These are phyloP conservation scores for Diplodia intermedia DNA, from an alignment of 2,329 filamentous ascomycete genomes.

Conservation along the genomic window DNA sequence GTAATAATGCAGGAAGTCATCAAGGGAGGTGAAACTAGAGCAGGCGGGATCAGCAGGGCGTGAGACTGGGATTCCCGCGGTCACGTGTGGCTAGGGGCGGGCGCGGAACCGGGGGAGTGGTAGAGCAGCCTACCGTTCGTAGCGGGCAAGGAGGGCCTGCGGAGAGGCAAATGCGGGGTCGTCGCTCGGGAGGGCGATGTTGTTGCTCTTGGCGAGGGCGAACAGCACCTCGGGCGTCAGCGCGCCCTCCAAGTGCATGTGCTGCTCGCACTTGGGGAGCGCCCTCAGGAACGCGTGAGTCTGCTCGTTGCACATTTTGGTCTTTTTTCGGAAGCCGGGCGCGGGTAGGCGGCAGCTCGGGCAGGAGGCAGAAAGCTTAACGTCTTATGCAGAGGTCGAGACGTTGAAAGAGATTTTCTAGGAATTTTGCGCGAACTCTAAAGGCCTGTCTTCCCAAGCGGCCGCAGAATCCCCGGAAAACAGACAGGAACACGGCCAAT, in stretches of 20 bases:
- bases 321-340: not conserved
- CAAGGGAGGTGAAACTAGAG: slow-evolving; percentile 67
- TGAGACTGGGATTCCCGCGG: slow-evolving; percentile 15
- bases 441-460: slow-evolving; percentile 11
- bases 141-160: slow-evolving; percentile 66
- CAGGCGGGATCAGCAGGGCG: slow-evolving; percentile 20
- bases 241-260: slow-evolving; percentile 80
- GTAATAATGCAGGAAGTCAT: slow-evolving; percentile 81
- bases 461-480: slow-evolving; percentile 18
- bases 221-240: slow-evolving; percentile 75
- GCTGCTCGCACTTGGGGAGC: slow-evolving; percentile 82
- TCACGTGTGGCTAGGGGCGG: slow-evolving; percentile 7
- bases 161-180: slow-evolving; percentile 70
- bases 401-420: slow-evolving; percentile 5
- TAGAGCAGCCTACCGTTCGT: slow-evolving; percentile 52
- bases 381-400: not conserved
- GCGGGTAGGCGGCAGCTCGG: slow-evolving; percentile 5
- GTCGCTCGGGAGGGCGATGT: slow-evolving; percentile 61
- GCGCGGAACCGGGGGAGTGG: slow-evolving; percentile 8
- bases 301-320: slow-evolving; percentile 62
- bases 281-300: slow-evolving; percentile 67
- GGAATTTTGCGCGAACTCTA: slow-evolving; percentile 7
- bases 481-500: slow-evolving; percentile 18
- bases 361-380: not conserved
- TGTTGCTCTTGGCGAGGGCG: slow-evolving; percentile 70